Evolutionary conservation across 2,329 filamentous ascomycete species (phyloP), one percentile per base, ranked within the genome.

Genomic region (Purpureocillium takamizusanense): DNA sequence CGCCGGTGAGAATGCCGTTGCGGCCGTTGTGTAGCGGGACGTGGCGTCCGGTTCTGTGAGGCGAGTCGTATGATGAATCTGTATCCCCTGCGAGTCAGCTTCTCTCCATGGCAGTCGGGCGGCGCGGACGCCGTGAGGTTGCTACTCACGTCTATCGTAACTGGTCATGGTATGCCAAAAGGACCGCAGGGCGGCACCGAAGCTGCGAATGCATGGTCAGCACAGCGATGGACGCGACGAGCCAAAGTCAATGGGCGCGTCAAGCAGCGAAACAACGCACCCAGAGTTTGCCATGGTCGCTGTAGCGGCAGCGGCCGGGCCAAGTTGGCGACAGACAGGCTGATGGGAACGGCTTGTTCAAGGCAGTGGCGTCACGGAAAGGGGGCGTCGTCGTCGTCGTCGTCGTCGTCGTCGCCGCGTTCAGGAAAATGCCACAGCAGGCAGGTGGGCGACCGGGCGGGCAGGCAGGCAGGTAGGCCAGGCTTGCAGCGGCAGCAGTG

Each of bases 11-110:
- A 45, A 86, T 83, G 48, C 81, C 79, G 63, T 89, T 81, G 49
- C 87, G 78, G 61, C 79, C 83, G 63, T 89, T 84, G 47, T 83
- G 81, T 44, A 97, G 77, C 45, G 89, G 88, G 44, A 95, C 85
- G 65, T 95, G 90, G 57, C 84, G 81, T 47, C 89, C 88, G 44
- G 85, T 86, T 57, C 89, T 82, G 66, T 94, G 94, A 36, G 92
- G 89, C 42, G 90, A 94, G 66, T 98, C 86, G 70, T 83, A 86
- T 45, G 81, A 83, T 47, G 92, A 94, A 69, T 98, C 92, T 94
- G 41, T 11, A 37, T 25, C 21, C 5, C 21, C 21, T n/a, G n/a
- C n/a, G n/a, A 10, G 21, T 25, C 21, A 25, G 21, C 21, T 25
- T 25, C 6, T 25, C 21, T 25, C 6, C 21, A 10, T 25, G 6